These are phyloP conservation scores for Hysterangium stoloniferum DNA, from an alignment of 768 basidiomycete species.

Conservation along the genomic window DNA sequence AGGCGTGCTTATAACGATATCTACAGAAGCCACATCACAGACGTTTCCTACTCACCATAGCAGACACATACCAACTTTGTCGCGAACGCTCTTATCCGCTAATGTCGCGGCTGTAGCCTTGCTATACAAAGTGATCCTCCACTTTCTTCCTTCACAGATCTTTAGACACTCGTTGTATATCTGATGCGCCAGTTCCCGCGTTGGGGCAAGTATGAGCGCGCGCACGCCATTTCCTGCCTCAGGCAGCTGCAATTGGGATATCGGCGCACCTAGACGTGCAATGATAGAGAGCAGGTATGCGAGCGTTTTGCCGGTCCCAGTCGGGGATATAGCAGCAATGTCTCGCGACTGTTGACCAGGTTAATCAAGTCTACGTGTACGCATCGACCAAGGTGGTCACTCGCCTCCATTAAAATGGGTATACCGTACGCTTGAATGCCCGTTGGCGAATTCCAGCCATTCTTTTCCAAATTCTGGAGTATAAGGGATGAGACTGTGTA, in stretches of 20 bases:
- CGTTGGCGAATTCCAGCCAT: conserved; percentile 62
- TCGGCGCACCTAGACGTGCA: conserved; percentile 46
- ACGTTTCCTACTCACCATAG: neutral
- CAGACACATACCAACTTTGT: conserved; percentile 58
- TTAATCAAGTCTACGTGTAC: neutral
- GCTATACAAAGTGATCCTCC: conserved; percentile 75
- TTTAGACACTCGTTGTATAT: conserved; percentile 88
- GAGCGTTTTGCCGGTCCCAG: conserved; percentile 95
- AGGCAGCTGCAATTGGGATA: conserved; percentile 30
- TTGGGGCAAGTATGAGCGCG: conserved; percentile 82
- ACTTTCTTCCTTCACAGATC: conserved; percentile 71
- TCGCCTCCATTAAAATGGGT: conserved; percentile 72
- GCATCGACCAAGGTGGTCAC: conserved; percentile 16
- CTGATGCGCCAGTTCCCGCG: conserved; percentile 92
- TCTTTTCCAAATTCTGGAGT: conserved; percentile 52
- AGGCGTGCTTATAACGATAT: conserved; percentile 90
- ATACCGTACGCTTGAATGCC: conserved; percentile 75
- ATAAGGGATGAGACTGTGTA: conserved; percentile 54
- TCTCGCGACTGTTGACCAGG: conserved; percentile 54
- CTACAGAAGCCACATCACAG: conserved; percentile 33
- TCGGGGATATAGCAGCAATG: conserved; percentile 90
- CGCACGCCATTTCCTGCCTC: conserved; percentile 53
- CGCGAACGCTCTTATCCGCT: conserved; percentile 58
- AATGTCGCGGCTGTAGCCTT: conserved; percentile 86
- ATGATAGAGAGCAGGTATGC: conserved; percentile 86